Evolutionary conservation across 495 filamentous ascomycete genomes (phyloP).

Genomic region (Copromyces sp.): DNA sequence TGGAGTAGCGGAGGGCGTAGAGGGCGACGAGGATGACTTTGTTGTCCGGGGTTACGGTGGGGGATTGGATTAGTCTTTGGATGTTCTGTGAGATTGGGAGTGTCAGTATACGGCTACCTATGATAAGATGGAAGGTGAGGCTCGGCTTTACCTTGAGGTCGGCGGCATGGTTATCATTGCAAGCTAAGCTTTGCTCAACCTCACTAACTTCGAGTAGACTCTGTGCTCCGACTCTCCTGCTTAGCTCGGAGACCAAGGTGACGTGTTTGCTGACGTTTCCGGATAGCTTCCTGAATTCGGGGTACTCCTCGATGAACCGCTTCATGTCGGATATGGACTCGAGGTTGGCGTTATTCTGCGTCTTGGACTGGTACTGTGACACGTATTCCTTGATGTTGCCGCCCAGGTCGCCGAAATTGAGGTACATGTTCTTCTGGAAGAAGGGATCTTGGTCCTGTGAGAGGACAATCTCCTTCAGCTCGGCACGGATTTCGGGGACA

Average conservation of each 20-base stretch:
- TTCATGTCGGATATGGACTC: slow-evolving; percentile 98
- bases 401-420: slow-evolving; percentile 95
- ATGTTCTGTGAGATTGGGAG: slow-evolving; percentile 46
- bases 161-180: slow-evolving; percentile 83
- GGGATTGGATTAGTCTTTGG: slow-evolving; percentile 71
- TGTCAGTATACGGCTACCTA: not conserved
- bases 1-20: slow-evolving; percentile 86
- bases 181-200: slow-evolving; percentile 91
- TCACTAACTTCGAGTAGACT: slow-evolving; percentile 88
- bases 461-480: slow-evolving; percentile 89
- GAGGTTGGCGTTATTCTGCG: slow-evolving; percentile 83
- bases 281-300: slow-evolving; percentile 91
- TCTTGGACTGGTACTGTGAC: slow-evolving; percentile 92
- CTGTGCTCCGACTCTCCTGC: slow-evolving; percentile 72
- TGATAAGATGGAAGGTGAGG: not conserved
- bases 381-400: slow-evolving; percentile 99
- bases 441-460: slow-evolving; percentile 98
- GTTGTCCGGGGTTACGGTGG: slow-evolving; percentile 60
- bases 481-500: slow-evolving; percentile 79
- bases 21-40: slow-evolving; percentile 84
- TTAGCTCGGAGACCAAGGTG: slow-evolving; percentile 87
- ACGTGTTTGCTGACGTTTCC: slow-evolving; percentile 99
- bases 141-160: slow-evolving; percentile 65
- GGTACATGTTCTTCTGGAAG: slow-evolving; percentile 99
- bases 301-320: slow-evolving; percentile 96